A percentile compares a stretch with the other conserved stretches of the same genome.
phyloP scores from a whole-genome alignment of 2,329 filamentous ascomycete species.

The Paraconiothyrium sp. region DNA sequence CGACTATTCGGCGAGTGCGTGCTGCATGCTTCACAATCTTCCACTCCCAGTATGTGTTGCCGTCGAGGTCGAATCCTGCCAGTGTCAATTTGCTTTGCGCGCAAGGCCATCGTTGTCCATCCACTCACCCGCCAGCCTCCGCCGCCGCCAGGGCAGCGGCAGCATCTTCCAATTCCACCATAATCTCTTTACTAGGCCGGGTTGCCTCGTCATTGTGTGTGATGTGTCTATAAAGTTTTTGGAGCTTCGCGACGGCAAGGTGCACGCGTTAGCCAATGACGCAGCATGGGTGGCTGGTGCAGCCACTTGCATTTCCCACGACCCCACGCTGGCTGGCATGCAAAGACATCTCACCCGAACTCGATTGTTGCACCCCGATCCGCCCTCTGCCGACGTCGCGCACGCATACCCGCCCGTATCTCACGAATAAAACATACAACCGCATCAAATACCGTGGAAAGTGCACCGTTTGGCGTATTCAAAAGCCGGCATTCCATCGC shows the following conservation, averaged over 20 bases:
- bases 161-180: slow-evolving; percentile 72
- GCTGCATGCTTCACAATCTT: slow-evolving; percentile 64
- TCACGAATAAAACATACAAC: slow-evolving; percentile 13
- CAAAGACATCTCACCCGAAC: slow-evolving; percentile 1
- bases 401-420: slow-evolving; percentile 11
- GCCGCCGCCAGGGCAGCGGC: slow-evolving; percentile 69
- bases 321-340: slow-evolving; percentile 19
- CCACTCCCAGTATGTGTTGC: slow-evolving; percentile 75
- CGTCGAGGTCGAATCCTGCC: slow-evolving; percentile 67
- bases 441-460: slow-evolving; percentile 7
- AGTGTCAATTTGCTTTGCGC: slow-evolving; percentile 18
- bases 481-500: slow-evolving; percentile 21
- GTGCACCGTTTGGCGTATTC: slow-evolving; percentile 4
- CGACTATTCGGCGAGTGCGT: slow-evolving; percentile 67
- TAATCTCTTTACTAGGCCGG: slow-evolving; percentile 53
- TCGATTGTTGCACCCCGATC: slow-evolving; percentile 3
- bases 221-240: slow-evolving; percentile 18
- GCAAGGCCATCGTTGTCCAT: not conserved
- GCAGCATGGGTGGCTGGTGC: slow-evolving; percentile 37
- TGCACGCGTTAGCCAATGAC: slow-evolving; percentile 37
- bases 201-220: slow-evolving; percentile 48
- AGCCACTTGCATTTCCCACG: slow-evolving; percentile 15
- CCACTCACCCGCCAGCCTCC: slow-evolving; percentile 64
- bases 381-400: not conserved
- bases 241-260: slow-evolving; percentile 17